A percentile compares a stretch with the other conserved stretches of the same genome.
Conservation (phyloP, 768 basidiomycete species). For the Flagelloscypha sp. region DNA sequence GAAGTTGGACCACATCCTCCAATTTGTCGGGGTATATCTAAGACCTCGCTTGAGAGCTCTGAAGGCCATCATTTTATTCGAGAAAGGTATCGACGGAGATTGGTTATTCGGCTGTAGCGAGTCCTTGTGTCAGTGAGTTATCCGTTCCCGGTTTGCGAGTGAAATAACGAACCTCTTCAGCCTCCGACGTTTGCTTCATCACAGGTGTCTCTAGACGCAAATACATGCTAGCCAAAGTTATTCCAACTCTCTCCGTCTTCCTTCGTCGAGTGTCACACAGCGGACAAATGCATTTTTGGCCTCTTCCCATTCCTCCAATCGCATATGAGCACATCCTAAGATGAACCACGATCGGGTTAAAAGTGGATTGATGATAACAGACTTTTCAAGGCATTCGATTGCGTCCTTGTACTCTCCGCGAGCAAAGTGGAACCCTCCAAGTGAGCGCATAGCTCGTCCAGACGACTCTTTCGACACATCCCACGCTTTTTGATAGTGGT, state of each 20-base stretch:
- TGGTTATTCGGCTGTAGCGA: constrained; percentile 8
- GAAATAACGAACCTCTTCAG: constrained; percentile 15
- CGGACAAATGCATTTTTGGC: constrained; percentile 78
- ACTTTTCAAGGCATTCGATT: constrained; percentile 56
- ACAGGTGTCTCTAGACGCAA: constrained; percentile 60
- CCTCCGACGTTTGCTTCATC: constrained; percentile 21
- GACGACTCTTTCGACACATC: constrained; percentile 69
- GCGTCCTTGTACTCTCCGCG: constrained; percentile 55
- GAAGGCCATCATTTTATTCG: constrained; percentile 83
- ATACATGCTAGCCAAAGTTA: constrained; percentile 91
- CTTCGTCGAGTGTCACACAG: constrained; percentile 85
- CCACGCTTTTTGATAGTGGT: constrained; percentile 85
- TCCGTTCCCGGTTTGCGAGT: constrained; percentile 10
- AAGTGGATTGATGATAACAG: constrained; percentile 85
- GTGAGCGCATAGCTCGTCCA: constrained; percentile 83
- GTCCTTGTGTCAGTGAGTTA: background rate
- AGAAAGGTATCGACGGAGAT: constrained; percentile 40
- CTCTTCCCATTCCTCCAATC: constrained; percentile 76
- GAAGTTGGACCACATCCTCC: constrained; percentile 99
- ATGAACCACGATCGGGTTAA: constrained; percentile 90
- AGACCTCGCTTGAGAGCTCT: constrained; percentile 88
- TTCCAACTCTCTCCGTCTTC: constrained; percentile 99
- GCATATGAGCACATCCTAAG: constrained; percentile 84
- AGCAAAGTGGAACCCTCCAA: constrained; percentile 79
- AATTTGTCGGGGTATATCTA: constrained; percentile 77